These are phyloP conservation scores for Fomitopsis schrenkii DNA, from an alignment of 1,284 basidiomycete species.

Conservation along the genomic window DNA sequence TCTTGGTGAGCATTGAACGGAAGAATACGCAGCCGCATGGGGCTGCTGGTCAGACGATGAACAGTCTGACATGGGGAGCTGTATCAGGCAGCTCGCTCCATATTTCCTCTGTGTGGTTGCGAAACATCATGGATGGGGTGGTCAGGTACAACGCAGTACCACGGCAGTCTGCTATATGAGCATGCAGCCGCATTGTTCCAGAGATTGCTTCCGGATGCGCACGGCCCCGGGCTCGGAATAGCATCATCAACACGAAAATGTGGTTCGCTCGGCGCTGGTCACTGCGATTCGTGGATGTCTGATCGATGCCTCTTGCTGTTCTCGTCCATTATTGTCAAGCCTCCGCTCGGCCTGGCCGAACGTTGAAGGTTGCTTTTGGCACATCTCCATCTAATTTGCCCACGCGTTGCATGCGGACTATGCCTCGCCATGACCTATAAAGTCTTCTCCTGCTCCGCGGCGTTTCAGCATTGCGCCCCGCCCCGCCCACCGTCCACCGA, in stretches of 20 bases:
- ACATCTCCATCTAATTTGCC: neutral
- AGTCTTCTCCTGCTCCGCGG: neutral
- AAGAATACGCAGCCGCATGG: neutral
- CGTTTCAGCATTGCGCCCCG: neutral
- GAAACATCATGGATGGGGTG: too few species aligned
- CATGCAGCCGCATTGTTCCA: too few species aligned
- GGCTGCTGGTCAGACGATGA: neutral
- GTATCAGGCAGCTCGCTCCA: neutral
- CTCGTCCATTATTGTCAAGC: neutral
- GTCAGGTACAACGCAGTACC: too few species aligned
- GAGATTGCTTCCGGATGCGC: too few species aligned
- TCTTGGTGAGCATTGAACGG: neutral
- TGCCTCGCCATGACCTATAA: neutral
- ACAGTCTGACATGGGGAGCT: neutral
- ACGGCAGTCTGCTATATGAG: too few species aligned
- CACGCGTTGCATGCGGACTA: neutral
- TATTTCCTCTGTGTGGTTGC: neutral
- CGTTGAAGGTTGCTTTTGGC: neutral
- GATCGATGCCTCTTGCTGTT: constrained; percentile 1
- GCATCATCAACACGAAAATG: neutral
- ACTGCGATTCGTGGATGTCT: neutral
- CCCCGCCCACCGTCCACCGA: neutral
- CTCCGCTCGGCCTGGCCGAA: neutral
- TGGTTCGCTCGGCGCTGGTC: neutral
- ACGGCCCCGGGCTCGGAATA: too few species aligned